Evolutionary conservation across 768 basidiomycete species (phyloP), one percentile per base, ranked within the genome.

Genomic region (Rubroboletus satanas): DNA sequence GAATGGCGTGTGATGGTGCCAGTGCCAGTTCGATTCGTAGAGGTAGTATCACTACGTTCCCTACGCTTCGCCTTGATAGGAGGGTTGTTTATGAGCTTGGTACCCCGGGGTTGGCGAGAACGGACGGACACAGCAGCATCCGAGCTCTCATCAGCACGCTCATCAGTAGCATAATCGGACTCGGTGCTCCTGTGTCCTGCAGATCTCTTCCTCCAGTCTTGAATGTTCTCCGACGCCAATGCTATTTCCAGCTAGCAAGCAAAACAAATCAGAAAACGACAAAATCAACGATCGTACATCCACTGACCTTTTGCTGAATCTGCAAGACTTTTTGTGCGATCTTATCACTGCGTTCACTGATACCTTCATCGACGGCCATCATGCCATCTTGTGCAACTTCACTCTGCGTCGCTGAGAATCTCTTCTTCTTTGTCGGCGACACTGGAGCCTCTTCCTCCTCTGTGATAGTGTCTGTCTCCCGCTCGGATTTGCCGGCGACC

Each of bases 311-410:
- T 60, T 89, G 84, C 73, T 96, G 93, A 55, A 97, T 95, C 70
- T 88, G 84, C 45, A 88, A 65, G 44, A 97, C 89, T 70, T 93
- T 92, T 68, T 89, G 83, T 26, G 90, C 87, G 52, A 97, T 94
- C 65, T 82, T 84, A 62, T 95, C 93, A 60, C 88, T 93, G 68
- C 86, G 85, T 65, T 85, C 79, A 59, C 83, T 88, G 68, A 94
- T 91, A 43, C 86, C 85, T 68, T 90, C 86, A 61, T 93, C 91
- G 15, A 91, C 88, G n/a, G 89, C 90, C 54, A 75, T 79, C 86
- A 93, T 91, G 23, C 85, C 85, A 65, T 90, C 88, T 60, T 88
- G 88, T 44, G 78, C 78, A 37, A 71, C 66, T 58, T 87, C 89
- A 33, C 78, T 73, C 38, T 81, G 82, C 9, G 83, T 79, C 10